These are phyloP conservation scores for Phytophthora macrochlamydospora DNA, from an alignment of 352 stramenopile genomes.

Conservation along the genomic window DNA sequence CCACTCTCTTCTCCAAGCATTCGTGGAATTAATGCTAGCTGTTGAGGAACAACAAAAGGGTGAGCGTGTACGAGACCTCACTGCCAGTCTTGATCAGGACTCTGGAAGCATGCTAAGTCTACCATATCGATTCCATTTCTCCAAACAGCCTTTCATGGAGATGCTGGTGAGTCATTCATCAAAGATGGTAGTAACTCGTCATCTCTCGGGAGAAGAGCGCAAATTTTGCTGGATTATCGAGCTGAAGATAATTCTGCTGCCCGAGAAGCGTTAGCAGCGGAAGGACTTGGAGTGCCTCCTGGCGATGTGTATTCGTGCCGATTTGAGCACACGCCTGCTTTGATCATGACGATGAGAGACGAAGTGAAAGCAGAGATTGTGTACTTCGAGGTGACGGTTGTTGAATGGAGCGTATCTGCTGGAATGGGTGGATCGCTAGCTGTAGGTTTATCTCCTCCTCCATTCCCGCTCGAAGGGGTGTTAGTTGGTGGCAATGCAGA, in stretches of 20 bases:
- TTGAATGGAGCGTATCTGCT: slow-evolving; percentile 55
- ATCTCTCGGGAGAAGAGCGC: slow-evolving; percentile 77
- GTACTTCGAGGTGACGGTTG: slow-evolving; percentile 82
- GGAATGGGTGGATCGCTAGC: slow-evolving; percentile 39
- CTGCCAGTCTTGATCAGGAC: slow-evolving; percentile 59
- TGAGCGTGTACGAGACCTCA: slow-evolving; percentile 55
- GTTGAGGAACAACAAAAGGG: slow-evolving; percentile 76
- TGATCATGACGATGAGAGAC: slow-evolving; percentile 75
- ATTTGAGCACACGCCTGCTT: slow-evolving; percentile 78
- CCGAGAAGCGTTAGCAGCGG: slow-evolving; percentile 21
- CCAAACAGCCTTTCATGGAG: slow-evolving; percentile 61
- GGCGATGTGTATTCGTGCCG: slow-evolving; percentile 67
- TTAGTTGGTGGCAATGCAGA: slow-evolving; percentile 53
- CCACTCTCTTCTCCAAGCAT: slow-evolving; percentile 73
- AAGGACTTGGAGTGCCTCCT: slow-evolving; percentile 20
- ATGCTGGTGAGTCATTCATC: slow-evolving; percentile 85
- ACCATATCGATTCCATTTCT: slow-evolving; percentile 81
- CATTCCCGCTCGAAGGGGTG: slow-evolving; percentile 74
- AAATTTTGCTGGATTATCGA: slow-evolving; percentile 79
- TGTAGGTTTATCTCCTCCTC: slow-evolving; percentile 67
- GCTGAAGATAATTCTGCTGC: slow-evolving; percentile 40
- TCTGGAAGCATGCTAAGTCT: slow-evolving; percentile 49
- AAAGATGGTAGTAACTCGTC: slow-evolving; percentile 75
- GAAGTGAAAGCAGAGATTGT: slow-evolving; percentile 76
- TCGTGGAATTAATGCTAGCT: slow-evolving; percentile 85